Percentiles rank a stretch among this genome's conserved stretches.
These are phyloP conservation scores for Hordeum marinum DNA, from an alignment of 176 grass and related monocot species.

Conservation along the genomic window DNA sequence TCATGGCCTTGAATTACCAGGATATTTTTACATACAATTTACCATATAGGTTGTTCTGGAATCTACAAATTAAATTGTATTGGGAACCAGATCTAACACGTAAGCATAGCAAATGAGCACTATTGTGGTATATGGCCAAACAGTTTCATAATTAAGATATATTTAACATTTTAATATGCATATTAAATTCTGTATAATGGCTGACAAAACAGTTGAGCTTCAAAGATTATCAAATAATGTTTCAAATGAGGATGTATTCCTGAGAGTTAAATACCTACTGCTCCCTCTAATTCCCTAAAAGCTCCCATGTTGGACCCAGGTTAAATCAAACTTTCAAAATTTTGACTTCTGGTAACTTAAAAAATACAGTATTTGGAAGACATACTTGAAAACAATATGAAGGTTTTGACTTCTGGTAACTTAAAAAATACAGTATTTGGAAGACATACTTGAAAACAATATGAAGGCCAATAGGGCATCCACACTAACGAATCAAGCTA, in stretches of 20 bases:
- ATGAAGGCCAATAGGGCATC: not conserved
- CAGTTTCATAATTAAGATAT: not conserved
- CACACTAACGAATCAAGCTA: not conserved
- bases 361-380: not conserved
- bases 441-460: not conserved
- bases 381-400: no score
- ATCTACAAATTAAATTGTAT: not conserved
- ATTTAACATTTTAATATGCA: not conserved
- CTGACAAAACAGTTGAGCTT: not conserved
- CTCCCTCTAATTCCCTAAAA: not conserved
- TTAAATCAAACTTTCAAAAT: not conserved
- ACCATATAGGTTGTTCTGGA: not conserved
- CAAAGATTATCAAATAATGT: not conserved
- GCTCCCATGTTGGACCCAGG: not conserved
- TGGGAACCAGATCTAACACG: not conserved
- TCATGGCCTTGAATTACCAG: slow-evolving; percentile 1
- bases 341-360: not conserved
- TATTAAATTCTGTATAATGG: not conserved
- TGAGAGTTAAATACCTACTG: not conserved
- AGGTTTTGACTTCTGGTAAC: not conserved
- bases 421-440: not conserved
- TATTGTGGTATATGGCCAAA: not conserved
- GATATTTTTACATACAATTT: not conserved
- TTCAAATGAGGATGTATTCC: not conserved
- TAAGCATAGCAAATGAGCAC: not conserved